Base-by-base conservation (phyloP, 768 basidiomycete genomes). In the Auricularia cornea region DNA sequence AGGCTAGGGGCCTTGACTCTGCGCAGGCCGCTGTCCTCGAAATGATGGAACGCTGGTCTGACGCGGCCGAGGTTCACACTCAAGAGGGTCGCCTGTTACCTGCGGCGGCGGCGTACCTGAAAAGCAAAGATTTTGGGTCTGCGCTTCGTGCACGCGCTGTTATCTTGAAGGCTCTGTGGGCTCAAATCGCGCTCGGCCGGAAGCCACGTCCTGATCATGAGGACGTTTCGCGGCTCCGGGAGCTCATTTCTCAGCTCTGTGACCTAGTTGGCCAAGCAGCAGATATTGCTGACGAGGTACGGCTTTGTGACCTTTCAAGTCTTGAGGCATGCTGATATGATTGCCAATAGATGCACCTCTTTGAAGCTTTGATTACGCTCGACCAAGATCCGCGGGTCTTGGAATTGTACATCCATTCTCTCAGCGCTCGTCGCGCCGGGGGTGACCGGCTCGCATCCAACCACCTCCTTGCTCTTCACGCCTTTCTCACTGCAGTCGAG, bases 51-150 rank as follows among this genome's bases (percentile, higher is more conserved):
- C 75, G 76, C 65, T 76, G 72, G 54, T 61, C 66, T 1, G 82
- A 86, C 35, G 86, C 86, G 0, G 84, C 84, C 1, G 75, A 81
- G 23, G 67, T 85, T 20, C 79, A 83, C 66, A 64, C 83, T 3
- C 70, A 72, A 0, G 80, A 84, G 66, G 83, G 82, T 14, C 77
- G 80, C 1, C 70, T 70, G 0, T 33, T 77, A 1, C 77, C 82
- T 12, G 86, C 85, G 0, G 79, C 85, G 11, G 71, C 68, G 14
- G 69, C 81, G 2, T 71, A 85, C 52, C 66, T 84, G 3, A 69
- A 72, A 44, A 77, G 80, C 4, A 60, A 57, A 0, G 73, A 72
- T 16, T 54, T 44, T 3, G 30, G 69, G 0, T 79, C 79, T 1
- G 65, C 70, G 18, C 65, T 62, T 28, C 72, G 69, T 52, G 86